A percentile compares a stretch with the other conserved stretches of the same genome.
Evolutionary conservation across 352 stramenopile genomes (phyloP).

Genomic region (Phytophthora boehmeriae): DNA sequence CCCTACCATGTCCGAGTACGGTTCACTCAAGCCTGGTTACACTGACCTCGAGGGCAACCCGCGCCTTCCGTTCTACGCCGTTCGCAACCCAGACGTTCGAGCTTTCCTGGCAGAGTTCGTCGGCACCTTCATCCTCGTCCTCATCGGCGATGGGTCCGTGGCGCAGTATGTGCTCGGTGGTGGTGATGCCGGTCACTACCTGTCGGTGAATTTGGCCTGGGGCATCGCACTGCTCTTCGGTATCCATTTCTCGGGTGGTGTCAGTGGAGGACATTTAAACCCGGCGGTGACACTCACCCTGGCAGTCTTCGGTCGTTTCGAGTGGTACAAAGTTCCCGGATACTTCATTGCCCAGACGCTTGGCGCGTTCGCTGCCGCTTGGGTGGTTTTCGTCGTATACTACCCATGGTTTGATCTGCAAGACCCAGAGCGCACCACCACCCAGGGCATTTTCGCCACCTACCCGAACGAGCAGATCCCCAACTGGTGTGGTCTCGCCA

Average conservation of each 20-base stretch:
- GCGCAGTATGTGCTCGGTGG: constrained; percentile 60
- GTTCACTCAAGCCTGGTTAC: constrained; percentile 35
- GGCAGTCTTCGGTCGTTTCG: constrained; percentile 55
- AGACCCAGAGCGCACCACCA: constrained; percentile 45
- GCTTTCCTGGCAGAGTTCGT: constrained; percentile 71
- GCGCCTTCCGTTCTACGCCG: constrained; percentile 34
- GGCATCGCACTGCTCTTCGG: constrained; percentile 66
- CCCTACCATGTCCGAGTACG: constrained; percentile 39
- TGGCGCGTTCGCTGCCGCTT: constrained; percentile 49
- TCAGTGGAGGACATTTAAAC: constrained; percentile 70
- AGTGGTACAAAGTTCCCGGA: constrained; percentile 56
- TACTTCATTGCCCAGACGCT: constrained; percentile 57
- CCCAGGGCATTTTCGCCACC: constrained; percentile 56
- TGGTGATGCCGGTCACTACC: constrained; percentile 53
- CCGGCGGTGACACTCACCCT: constrained; percentile 62
- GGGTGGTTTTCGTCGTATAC: constrained; percentile 63
- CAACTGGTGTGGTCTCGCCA: constrained; percentile 44
- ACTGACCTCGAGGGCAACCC: constrained; percentile 36
- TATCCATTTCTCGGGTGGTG: constrained; percentile 58
- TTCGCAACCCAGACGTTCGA: constrained; percentile 45
- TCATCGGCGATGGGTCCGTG: constrained; percentile 64
- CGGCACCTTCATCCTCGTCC: constrained; percentile 65
- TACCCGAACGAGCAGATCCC: constrained; percentile 49
- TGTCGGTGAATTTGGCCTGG: constrained; percentile 61
- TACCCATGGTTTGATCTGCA: constrained; percentile 58